These are phyloP conservation scores for Aspergillus floridensis DNA, from an alignment of 2,329 filamentous ascomycete genomes.

Conservation along the genomic window DNA sequence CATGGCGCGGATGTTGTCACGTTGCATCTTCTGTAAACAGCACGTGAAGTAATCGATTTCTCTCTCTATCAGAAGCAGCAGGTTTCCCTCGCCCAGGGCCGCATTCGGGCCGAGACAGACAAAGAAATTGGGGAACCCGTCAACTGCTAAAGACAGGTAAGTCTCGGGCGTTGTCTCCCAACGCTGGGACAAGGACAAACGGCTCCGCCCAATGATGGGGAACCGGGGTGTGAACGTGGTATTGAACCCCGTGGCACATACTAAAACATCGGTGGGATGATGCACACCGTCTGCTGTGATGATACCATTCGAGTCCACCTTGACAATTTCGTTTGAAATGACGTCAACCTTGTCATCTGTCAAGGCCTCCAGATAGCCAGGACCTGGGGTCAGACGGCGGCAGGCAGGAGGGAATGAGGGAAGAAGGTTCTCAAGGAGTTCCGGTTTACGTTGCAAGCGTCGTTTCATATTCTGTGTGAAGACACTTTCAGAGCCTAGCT, in stretches of 20 bases:
- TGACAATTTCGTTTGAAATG: conserved; percentile 55
- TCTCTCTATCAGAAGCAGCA: conserved; percentile 35
- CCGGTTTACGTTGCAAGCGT: conserved; percentile 34
- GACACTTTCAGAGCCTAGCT: conserved; percentile 21
- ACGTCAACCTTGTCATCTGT: conserved; percentile 60
- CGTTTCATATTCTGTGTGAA: conserved; percentile 36
- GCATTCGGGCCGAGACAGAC: conserved; percentile 35
- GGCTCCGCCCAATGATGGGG: conserved; percentile 32
- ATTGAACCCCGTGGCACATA: conserved; percentile 41
- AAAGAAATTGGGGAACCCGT: conserved; percentile 38
- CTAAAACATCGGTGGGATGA: conserved; percentile 33
- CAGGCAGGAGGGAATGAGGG: conserved; percentile 31
- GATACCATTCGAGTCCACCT: conserved; percentile 31
- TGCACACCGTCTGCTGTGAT: conserved; percentile 35
- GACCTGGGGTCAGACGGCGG: conserved; percentile 46
- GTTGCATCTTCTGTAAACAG: conserved; percentile 36
- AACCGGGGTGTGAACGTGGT: conserved; percentile 37
- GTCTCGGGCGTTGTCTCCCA: conserved; percentile 35
- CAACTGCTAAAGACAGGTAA: conserved; percentile 35
- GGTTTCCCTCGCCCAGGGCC: conserved; percentile 32
- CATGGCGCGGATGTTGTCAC: conserved; percentile 35
- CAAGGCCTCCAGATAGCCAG: conserved; percentile 59
- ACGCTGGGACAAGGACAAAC: conserved; percentile 26
- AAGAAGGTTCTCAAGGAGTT: conserved; percentile 36
- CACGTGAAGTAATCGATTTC: conserved; percentile 34